Percentiles rank a stretch among this genome's conserved stretches.
These are phyloP conservation scores for Cyclotella cryptica DNA, from an alignment of 108 stramenopile genomes.

Conservation along the genomic window DNA sequence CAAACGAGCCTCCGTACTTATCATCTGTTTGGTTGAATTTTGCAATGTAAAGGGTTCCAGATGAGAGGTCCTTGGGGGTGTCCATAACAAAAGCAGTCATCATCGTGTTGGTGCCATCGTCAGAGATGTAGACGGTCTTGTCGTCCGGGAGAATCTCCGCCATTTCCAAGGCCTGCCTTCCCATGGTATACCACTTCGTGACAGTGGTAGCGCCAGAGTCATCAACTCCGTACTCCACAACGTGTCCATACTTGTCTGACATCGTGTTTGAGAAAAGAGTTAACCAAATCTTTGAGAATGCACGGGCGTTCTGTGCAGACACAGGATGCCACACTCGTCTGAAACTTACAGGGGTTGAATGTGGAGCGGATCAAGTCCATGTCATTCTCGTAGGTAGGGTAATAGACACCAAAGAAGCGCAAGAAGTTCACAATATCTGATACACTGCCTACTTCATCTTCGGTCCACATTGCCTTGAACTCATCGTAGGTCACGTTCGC, in stretches of 20 bases:
- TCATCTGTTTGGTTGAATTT: slow-evolving; percentile 19
- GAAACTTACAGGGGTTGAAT: slow-evolving; percentile 16
- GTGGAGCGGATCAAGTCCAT: slow-evolving; percentile 16
- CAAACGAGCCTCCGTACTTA: slow-evolving; percentile 14
- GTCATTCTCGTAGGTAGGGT: slow-evolving; percentile 14
- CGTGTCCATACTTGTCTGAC: slow-evolving; percentile 23
- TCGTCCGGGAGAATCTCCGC: slow-evolving; percentile 21
- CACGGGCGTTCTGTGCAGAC: too few relatives aligned
- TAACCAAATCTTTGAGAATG: too few relatives aligned
- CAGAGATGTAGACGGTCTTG: slow-evolving; percentile 23
- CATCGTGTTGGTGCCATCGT: slow-evolving; percentile 20
- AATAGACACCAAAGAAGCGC: slow-evolving; percentile 17
- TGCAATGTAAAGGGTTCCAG: slow-evolving; percentile 15
- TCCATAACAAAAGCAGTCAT: slow-evolving; percentile 29
- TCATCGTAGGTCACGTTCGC: slow-evolving; percentile 17
- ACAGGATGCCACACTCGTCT: not conserved
- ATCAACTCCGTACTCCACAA: slow-evolving; percentile 14
- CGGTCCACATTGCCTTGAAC: slow-evolving; percentile 1
- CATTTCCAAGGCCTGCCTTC: slow-evolving; percentile 17
- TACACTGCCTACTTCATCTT: not conserved
- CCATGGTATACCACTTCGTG: slow-evolving; percentile 22
- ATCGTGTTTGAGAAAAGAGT: not conserved
- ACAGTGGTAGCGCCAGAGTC: slow-evolving; percentile 14
- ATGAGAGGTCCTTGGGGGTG: slow-evolving; percentile 16
- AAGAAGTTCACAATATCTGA: slow-evolving; percentile 6